Evolutionary conservation across 2,329 filamentous ascomycete genomes (phyloP).

Genomic region (Alternaria dauci): DNA sequence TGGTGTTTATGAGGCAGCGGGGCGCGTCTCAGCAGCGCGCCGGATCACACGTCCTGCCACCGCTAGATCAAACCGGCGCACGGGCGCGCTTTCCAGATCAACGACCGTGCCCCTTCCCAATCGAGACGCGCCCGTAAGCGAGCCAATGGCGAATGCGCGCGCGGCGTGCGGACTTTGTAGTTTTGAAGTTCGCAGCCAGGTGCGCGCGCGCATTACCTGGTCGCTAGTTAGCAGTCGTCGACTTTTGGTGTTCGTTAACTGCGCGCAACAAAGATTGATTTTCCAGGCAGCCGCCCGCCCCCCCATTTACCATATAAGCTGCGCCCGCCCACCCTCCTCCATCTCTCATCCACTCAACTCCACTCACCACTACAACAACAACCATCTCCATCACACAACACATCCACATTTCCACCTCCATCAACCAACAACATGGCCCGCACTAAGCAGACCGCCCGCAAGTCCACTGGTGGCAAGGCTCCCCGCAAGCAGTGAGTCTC

Average conservation of each 20-base stretch:
- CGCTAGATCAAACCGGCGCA: constrained; percentile 45
- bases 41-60: constrained; percentile 36
- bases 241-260: constrained; percentile 33
- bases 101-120: constrained; percentile 41
- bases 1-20: constrained; percentile 38
- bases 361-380: constrained; percentile 31
- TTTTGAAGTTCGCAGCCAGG: constrained; percentile 29
- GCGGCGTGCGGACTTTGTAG: constrained; percentile 19
- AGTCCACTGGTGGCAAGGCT: constrained; percentile 74
- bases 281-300: constrained; percentile 48
- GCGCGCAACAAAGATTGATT: constrained; percentile 40
- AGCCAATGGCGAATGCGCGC: constrained; percentile 31
- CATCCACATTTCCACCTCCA: constrained; percentile 29
- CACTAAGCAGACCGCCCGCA: constrained; percentile 64
- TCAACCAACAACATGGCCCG: constrained; percentile 57
- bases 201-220: constrained; percentile 14
- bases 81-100: constrained; percentile 45
- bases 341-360: constrained; percentile 49
- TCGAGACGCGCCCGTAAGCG: constrained; percentile 31
- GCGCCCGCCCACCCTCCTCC: constrained; percentile 46
- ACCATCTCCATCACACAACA: constrained; percentile 31
- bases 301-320: constrained; percentile 49
- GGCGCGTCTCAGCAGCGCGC: constrained; percentile 31
- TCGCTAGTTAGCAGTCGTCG: constrained; percentile 26
- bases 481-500: constrained; percentile 75